These are phyloP conservation scores for Phytopythium boreale DNA, from an alignment of 352 stramenopile genomes.

Conservation along the genomic window DNA sequence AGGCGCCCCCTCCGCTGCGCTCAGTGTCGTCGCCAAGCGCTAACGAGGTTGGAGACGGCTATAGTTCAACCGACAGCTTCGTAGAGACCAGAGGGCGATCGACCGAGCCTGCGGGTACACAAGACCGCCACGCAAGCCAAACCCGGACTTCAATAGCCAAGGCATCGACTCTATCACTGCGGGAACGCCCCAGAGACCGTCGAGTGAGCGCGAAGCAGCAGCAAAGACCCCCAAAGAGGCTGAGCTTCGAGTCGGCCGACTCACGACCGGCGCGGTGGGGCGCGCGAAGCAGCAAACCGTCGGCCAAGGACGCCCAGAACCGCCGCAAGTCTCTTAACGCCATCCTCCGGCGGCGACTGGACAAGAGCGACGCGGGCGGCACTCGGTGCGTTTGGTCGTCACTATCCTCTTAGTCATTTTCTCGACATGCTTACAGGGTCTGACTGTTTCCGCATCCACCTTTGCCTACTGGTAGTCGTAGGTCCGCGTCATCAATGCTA, in stretches of 20 bases:
- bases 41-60: not conserved
- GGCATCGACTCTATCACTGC: not conserved
- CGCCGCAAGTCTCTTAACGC: conserved; percentile 33
- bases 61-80: not conserved
- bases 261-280: conserved; percentile 51
- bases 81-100: not conserved
- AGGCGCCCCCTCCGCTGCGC: conserved; percentile 1
- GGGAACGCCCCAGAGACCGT: not conserved
- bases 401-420: not conserved
- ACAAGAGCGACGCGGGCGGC: not conserved
- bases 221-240: conserved; percentile 12
- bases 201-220: not conserved
- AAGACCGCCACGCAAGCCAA: not conserved
- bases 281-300: conserved; percentile 12
- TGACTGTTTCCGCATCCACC: not conserved
- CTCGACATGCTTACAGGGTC: not conserved
- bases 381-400: not conserved
- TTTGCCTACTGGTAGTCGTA: conserved; percentile 10
- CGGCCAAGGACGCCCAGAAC: conserved; percentile 26
- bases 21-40: not conserved
- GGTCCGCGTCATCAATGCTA: conserved; percentile 17
- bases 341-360: conserved; percentile 19
- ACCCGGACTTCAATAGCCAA: not conserved
- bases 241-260: conserved; percentile 45
- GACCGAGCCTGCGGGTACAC: not conserved